phyloP scores from a whole-genome alignment of 495 filamentous ascomycete genomes.

The Tuber magnatum region DNA sequence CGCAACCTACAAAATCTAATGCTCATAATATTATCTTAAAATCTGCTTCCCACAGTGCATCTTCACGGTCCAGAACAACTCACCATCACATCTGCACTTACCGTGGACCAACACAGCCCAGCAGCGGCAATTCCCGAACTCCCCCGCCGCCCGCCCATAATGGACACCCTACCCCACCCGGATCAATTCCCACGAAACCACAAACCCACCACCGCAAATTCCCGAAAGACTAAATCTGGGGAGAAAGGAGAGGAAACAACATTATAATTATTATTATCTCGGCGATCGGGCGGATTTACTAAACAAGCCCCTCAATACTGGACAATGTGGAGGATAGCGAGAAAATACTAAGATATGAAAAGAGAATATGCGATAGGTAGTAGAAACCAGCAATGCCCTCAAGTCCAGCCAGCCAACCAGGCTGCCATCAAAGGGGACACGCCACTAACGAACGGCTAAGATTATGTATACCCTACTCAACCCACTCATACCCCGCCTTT shows the following conservation, averaged over 20 bases:
- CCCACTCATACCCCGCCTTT: too few relatives aligned
- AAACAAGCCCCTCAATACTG: background rate
- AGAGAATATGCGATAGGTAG: background rate
- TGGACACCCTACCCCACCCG: too few relatives aligned
- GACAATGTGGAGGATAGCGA: background rate
- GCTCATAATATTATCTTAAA: background rate
- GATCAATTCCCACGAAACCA: background rate
- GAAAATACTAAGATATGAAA: background rate
- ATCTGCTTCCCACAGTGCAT: background rate
- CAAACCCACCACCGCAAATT: background rate
- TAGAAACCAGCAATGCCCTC: background rate
- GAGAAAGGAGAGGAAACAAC: background rate
- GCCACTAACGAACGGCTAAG: background rate
- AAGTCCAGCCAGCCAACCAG: background rate
- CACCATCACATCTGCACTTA: background rate
- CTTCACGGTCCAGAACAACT: background rate
- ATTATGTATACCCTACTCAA: too few relatives aligned
- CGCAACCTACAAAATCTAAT: background rate
- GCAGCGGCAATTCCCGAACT: background rate
- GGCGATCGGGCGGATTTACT: background rate
- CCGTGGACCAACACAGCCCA: background rate
- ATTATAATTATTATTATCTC: background rate
- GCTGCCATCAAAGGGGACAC: background rate
- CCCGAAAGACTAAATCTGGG: background rate
- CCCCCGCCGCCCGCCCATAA: background rate